Conservation (phyloP, 2,329 filamentous ascomycete species). For the Pseudonectria buxi region DNA sequence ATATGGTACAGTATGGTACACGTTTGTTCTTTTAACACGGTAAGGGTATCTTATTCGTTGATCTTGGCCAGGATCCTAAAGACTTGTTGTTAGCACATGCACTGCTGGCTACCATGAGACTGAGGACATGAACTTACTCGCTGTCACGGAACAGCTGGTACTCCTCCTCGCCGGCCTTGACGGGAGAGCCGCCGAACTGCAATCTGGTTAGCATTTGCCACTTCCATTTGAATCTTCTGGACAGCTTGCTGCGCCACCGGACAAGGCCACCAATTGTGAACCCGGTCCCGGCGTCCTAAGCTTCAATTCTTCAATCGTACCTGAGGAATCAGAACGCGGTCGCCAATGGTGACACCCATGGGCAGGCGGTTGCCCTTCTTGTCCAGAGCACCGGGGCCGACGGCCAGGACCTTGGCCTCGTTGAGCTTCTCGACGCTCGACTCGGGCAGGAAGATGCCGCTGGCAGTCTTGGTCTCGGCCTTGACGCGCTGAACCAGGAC, state of each 20-base stretch:
- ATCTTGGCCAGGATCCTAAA: constrained; percentile 94
- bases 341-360: constrained; percentile 75
- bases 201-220: constrained; percentile 21
- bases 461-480: constrained; percentile 91
- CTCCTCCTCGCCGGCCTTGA: constrained; percentile 98
- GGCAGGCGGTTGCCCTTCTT: constrained; percentile 82
- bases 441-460: constrained; percentile 96
- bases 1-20: constrained; percentile 34
- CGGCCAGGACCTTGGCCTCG: constrained; percentile 92
- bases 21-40: constrained; percentile 11
- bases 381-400: constrained; percentile 82
- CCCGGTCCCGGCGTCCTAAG: constrained; percentile 17
- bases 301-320: constrained; percentile 37
- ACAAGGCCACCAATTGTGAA: constrained; percentile 5
- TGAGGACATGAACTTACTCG: constrained; percentile 63
- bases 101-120: not conserved
- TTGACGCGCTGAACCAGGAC: constrained; percentile 97
- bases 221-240: constrained; percentile 3
- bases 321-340: constrained; percentile 93
- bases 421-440: constrained; percentile 96
- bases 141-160: constrained; percentile 93
- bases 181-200: constrained; percentile 85
- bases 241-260: not conserved
- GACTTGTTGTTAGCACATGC: constrained; percentile 9
- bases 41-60: constrained; percentile 63